Conservation (phyloP, 2,329 filamentous ascomycete species). For the Aureobasidium pullulans region DNA sequence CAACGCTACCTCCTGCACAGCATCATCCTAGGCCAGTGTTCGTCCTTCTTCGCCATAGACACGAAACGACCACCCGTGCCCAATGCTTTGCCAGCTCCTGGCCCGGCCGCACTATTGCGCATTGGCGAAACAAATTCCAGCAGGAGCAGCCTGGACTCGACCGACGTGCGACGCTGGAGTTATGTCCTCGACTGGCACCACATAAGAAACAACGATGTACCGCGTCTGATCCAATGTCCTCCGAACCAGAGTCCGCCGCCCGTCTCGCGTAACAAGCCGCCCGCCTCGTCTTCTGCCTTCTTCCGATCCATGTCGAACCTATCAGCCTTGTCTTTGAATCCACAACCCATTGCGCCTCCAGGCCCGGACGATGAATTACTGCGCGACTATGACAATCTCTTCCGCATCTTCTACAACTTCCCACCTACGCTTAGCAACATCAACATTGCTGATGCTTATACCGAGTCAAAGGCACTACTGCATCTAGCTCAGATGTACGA, state of each 20-base stretch:
- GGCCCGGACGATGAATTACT: slow-evolving; percentile 64
- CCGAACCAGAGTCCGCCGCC: slow-evolving; percentile 39
- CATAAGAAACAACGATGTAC: slow-evolving; percentile 63
- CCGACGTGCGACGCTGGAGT: slow-evolving; percentile 53
- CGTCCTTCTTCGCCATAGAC: slow-evolving; percentile 83
- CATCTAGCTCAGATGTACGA: slow-evolving; percentile 92
- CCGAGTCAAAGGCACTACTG: slow-evolving; percentile 86
- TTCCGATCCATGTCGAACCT: slow-evolving; percentile 85
- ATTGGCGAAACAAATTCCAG: not conserved
- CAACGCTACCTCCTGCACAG: slow-evolving; percentile 82
- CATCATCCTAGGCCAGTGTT: slow-evolving; percentile 81
- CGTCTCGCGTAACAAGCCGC: slow-evolving; percentile 54
- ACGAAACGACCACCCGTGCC: slow-evolving; percentile 49
- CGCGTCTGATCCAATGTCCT: slow-evolving; percentile 67
- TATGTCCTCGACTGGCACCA: slow-evolving; percentile 79
- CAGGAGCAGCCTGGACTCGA: slow-evolving; percentile 2
- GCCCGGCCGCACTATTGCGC: not conserved
- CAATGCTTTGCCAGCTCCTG: slow-evolving; percentile 5
- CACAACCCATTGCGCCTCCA: slow-evolving; percentile 30
- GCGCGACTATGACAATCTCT: slow-evolving; percentile 90
- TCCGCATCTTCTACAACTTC: slow-evolving; percentile 94
- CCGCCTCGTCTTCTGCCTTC: slow-evolving; percentile 60
- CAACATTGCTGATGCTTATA: slow-evolving; percentile 87
- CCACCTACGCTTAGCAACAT: slow-evolving; percentile 71
- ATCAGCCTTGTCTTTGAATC: slow-evolving; percentile 47